Evolutionary conservation across 2,329 filamentous ascomycete genomes (phyloP).

Genomic region (Aspergillus sp.): DNA sequence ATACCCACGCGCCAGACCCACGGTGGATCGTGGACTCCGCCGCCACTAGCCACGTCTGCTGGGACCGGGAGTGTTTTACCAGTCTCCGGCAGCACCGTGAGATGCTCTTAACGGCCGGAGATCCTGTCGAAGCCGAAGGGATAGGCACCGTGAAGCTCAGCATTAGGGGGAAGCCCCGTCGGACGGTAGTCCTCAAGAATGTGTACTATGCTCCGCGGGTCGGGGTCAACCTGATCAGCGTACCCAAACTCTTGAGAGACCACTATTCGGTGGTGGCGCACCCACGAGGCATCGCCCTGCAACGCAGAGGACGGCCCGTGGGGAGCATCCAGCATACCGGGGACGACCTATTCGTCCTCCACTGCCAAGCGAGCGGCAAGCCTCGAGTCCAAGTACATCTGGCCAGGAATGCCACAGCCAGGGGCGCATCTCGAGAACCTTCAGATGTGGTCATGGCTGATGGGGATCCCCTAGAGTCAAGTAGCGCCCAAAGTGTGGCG

Average conservation of each 20-base stretch:
- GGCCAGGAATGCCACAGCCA: too few species aligned
- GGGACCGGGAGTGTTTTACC: constrained; percentile 3
- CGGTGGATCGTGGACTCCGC: constrained; percentile 4
- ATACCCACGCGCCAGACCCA: constrained; percentile 4
- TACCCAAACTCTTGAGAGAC: not conserved
- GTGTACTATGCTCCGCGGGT: constrained; percentile 1
- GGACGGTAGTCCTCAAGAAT: constrained; percentile 3
- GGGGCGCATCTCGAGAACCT: too few species aligned
- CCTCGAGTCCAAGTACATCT: too few species aligned
- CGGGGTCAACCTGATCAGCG: not conserved
- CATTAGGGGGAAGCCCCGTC: constrained; percentile 1
- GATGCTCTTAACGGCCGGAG: constrained; percentile 1
- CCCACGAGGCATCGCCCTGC: not conserved
- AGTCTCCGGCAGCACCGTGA: constrained; percentile 4
- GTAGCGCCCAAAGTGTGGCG: too few species aligned
- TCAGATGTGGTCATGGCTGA: too few species aligned
- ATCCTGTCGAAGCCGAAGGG: constrained; percentile 3
- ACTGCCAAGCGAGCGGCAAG: too few species aligned
- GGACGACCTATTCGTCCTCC: too few species aligned
- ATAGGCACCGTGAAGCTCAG: constrained; percentile 2
- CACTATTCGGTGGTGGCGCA: constrained; percentile 1
- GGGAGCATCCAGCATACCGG: not conserved
- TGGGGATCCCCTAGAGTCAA: too few species aligned
- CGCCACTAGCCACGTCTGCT: constrained; percentile 3
- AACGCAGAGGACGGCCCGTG: constrained; percentile 1